Evolutionary conservation across 2,329 filamentous ascomycete species (phyloP).

Genomic region (Talaromyces funiculosus): DNA sequence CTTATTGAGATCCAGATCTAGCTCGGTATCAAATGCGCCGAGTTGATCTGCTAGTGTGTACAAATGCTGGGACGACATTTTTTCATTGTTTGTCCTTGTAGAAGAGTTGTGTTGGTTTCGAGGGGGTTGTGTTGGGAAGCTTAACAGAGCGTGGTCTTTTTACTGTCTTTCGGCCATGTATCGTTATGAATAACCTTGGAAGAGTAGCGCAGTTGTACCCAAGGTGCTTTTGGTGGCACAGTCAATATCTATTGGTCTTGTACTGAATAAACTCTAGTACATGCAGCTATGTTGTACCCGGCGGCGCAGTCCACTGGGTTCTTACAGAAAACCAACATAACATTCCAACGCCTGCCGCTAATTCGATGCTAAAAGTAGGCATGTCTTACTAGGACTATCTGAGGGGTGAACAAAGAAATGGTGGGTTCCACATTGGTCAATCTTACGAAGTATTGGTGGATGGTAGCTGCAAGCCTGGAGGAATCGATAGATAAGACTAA

Average conservation of each 20-base stretch:
- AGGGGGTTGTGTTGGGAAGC: neutral
- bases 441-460: neutral
- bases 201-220: neutral
- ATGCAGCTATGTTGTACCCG: neutral
- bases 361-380: neutral
- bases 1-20: neutral
- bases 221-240: neutral
- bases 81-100: neutral
- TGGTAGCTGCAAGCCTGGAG: neutral
- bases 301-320: neutral
- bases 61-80: constrained; percentile 3
- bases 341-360: neutral
- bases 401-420: neutral
- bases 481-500: neutral
- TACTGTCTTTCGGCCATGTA: neutral
- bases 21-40: neutral
- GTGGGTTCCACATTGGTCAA: neutral
- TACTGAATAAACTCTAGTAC: neutral
- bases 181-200: neutral
- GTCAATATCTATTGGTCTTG: neutral
- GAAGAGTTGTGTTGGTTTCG: neutral
- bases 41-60: constrained; percentile 11
- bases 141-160: neutral
- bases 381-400: neutral
- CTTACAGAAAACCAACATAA: neutral